phyloP scores from a whole-genome alignment of 768 basidiomycete species.

The Vishniacozyma victoriae region DNA sequence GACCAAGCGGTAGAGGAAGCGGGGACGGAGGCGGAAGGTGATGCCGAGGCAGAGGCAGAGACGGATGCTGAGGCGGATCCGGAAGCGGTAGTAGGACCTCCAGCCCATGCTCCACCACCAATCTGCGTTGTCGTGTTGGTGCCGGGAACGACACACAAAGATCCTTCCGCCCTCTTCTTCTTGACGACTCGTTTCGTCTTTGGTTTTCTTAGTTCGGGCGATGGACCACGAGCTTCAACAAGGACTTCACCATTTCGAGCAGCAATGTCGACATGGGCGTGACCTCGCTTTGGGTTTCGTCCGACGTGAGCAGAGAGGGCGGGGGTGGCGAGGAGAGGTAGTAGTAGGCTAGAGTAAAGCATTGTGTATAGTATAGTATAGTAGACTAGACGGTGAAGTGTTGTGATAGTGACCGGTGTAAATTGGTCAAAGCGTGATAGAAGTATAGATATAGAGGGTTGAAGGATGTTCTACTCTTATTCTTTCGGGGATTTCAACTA shows the following conservation, averaged over 20 bases:
- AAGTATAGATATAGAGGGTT: too few relatives aligned
- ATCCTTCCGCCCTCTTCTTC: slow-evolving; percentile 26
- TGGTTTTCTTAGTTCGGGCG: slow-evolving; percentile 1
- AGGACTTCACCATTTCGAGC: slow-evolving; percentile 4
- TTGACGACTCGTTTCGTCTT: slow-evolving; percentile 36
- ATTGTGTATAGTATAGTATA: slow-evolving; percentile 14
- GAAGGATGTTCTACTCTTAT: too few relatives aligned
- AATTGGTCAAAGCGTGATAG: too few relatives aligned
- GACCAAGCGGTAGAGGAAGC: slow-evolving; percentile 7
- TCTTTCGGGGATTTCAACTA: too few relatives aligned
- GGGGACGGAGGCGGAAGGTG: too few relatives aligned
- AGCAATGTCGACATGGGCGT: slow-evolving; percentile 1
- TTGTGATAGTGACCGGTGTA: too few relatives aligned
- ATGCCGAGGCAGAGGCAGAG: slow-evolving; percentile 16
- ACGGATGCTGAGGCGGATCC: slow-evolving; percentile 12
- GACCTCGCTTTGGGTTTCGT: slow-evolving; percentile 2
- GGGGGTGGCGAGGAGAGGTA: slow-evolving; percentile 30
- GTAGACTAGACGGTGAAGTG: too few relatives aligned
- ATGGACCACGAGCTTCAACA: neutral
- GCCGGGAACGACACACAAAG: slow-evolving; percentile 18
- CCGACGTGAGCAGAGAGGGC: slow-evolving; percentile 9
- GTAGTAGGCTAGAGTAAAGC: slow-evolving; percentile 26
- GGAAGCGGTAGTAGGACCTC: slow-evolving; percentile 10
- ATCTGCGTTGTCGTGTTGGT: slow-evolving; percentile 8
- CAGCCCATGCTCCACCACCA: slow-evolving; percentile 1